Conservation (phyloP, 768 basidiomycete genomes). For the Boletus subcaerulescens region DNA sequence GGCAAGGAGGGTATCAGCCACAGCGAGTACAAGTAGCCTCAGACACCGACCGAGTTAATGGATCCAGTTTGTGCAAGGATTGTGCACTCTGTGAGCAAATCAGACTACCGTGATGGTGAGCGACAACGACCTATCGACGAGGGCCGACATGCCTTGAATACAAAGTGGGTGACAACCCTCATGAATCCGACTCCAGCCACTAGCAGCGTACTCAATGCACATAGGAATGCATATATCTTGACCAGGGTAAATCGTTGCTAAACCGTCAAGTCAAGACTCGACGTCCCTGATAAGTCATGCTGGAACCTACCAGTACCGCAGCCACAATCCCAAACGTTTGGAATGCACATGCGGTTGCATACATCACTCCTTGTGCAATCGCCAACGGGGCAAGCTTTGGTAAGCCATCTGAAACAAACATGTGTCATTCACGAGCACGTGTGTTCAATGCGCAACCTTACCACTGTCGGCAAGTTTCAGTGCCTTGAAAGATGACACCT, state of each 20-base stretch:
- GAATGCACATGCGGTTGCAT: slow-evolving; percentile 47
- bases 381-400: slow-evolving; percentile 51
- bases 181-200: slow-evolving; percentile 52
- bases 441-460: slow-evolving; percentile 31
- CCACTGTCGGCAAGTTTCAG: slow-evolving; percentile 45
- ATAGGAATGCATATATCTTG: slow-evolving; percentile 54
- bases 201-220: slow-evolving; percentile 45
- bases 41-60: slow-evolving; percentile 32
- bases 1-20: slow-evolving; percentile 16
- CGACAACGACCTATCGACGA: not conserved
- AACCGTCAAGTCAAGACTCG: not conserved
- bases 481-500: slow-evolving; percentile 65
- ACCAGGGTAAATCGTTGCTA: slow-evolving; percentile 57
- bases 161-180: slow-evolving; percentile 62
- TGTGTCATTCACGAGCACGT: not conserved
- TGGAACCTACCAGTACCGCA: slow-evolving; percentile 44
- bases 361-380: slow-evolving; percentile 59
- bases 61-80: slow-evolving; percentile 34
- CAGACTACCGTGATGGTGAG: slow-evolving; percentile 38
- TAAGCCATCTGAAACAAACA: slow-evolving; percentile 35
- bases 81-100: slow-evolving; percentile 57
- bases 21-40: not conserved
- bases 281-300: not conserved
- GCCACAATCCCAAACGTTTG: slow-evolving; percentile 55
- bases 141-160: slow-evolving; percentile 51